Evolutionary conservation across 176 grass and related monocot species (phyloP).

Genomic region (Thalia dealbata): DNA sequence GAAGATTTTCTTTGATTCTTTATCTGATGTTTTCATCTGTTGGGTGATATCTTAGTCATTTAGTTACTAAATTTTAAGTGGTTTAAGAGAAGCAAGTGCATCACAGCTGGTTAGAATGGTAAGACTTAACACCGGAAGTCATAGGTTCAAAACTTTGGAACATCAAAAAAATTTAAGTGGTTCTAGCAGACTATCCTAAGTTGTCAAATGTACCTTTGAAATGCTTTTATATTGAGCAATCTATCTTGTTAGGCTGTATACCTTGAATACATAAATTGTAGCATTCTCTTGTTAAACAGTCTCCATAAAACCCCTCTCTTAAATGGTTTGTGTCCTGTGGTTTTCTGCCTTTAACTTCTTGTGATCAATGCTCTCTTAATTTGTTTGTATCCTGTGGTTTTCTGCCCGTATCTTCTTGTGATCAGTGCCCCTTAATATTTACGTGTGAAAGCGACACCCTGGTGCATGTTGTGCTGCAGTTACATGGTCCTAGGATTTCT

Average conservation of each 20-base stretch:
- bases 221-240: not conserved
- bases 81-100: too few relatives aligned
- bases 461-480: not conserved
- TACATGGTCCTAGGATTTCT: not conserved
- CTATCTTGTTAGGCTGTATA: not conserved
- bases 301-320: too few relatives aligned
- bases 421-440: not conserved
- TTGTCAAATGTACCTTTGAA: not conserved
- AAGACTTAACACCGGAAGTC: too few relatives aligned
- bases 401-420: not conserved
- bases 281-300: not conserved
- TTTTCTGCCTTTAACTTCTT: too few relatives aligned
- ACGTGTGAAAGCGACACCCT: not conserved
- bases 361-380: too few relatives aligned
- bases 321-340: not conserved
- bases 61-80: too few relatives aligned
- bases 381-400: not conserved
- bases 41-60: not conserved
- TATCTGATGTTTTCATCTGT: too few relatives aligned
- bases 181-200: not conserved
- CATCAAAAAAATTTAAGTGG: not conserved
- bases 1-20: too few relatives aligned
- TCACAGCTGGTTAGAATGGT: too few relatives aligned
- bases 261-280: not conserved
- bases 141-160: too few relatives aligned